Conservation (phyloP, 805 yeast species). For the Danielia reshetovae region DNA sequence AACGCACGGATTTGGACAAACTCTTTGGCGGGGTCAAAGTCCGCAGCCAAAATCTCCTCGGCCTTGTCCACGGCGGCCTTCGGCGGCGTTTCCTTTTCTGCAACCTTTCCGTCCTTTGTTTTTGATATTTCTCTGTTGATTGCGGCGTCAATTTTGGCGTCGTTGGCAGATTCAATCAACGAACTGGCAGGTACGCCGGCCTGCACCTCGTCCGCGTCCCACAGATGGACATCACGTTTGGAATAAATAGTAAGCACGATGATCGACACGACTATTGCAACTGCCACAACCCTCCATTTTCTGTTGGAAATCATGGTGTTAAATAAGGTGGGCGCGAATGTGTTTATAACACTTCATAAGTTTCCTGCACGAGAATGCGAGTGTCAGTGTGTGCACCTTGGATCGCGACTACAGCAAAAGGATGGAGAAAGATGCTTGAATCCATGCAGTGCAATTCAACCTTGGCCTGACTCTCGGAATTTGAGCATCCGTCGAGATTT, state of each 20-base stretch:
- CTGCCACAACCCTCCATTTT: neutral
- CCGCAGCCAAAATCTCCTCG: slow-evolving; percentile 6
- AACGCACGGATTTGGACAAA: slow-evolving; percentile 52
- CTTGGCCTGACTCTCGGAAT: neutral
- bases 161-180: slow-evolving; percentile 30
- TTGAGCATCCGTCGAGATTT: neutral
- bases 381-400: no score
- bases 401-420: no score
- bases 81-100: slow-evolving; percentile 8
- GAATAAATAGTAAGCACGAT: slow-evolving; percentile 1
- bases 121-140: slow-evolving; percentile 36
- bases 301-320: slow-evolving; percentile 1
- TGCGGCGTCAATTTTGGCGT: slow-evolving; percentile 36
- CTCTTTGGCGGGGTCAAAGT: slow-evolving; percentile 35
- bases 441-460: neutral
- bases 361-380: no score
- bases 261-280: neutral
- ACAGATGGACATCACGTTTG: neutral
- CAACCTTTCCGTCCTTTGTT: slow-evolving; percentile 7
- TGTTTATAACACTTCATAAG: no score
- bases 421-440: no score
- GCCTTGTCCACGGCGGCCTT: slow-evolving; percentile 7
- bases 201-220: neutral
- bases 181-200: slow-evolving; percentile 15
- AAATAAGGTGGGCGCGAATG: no score